Evolutionary conservation across 495 filamentous ascomycete genomes (phyloP).

Genomic region (Parmelia sp.): DNA sequence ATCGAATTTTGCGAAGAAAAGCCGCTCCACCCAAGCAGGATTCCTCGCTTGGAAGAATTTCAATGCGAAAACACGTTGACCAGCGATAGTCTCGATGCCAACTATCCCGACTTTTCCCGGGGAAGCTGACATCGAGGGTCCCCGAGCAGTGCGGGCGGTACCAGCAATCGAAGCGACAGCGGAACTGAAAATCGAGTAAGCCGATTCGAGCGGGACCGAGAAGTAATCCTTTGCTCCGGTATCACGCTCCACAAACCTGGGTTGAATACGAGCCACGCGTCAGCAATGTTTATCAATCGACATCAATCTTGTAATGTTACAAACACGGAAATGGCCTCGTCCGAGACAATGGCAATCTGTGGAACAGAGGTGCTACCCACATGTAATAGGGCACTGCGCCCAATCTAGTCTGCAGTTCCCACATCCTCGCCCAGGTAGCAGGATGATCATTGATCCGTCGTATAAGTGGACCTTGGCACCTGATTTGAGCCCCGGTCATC

Average conservation of each 20-base stretch:
- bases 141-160: background rate
- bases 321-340: too few species aligned
- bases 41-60: slow-evolving; percentile 1
- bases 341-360: too few species aligned
- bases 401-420: slow-evolving; percentile 1
- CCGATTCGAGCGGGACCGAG: background rate
- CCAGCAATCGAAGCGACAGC: background rate
- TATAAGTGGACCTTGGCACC: slow-evolving; percentile 6
- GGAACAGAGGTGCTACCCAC: background rate
- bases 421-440: slow-evolving; percentile 1
- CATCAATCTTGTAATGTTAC: too few species aligned
- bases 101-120: background rate
- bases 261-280: background rate
- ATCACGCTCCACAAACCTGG: slow-evolving; percentile 2
- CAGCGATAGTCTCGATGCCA: background rate
- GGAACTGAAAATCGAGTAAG: slow-evolving; percentile 4
- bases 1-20: background rate
- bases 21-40: background rate
- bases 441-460: slow-evolving; percentile 5
- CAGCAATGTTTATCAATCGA: too few species aligned
- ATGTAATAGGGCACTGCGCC: slow-evolving; percentile 3
- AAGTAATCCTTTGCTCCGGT: slow-evolving; percentile 5
- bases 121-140: background rate
- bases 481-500: slow-evolving; percentile 2
- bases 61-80: background rate